Conservation (phyloP, 179 eudicot species). For the Spinacia oleracea region DNA sequence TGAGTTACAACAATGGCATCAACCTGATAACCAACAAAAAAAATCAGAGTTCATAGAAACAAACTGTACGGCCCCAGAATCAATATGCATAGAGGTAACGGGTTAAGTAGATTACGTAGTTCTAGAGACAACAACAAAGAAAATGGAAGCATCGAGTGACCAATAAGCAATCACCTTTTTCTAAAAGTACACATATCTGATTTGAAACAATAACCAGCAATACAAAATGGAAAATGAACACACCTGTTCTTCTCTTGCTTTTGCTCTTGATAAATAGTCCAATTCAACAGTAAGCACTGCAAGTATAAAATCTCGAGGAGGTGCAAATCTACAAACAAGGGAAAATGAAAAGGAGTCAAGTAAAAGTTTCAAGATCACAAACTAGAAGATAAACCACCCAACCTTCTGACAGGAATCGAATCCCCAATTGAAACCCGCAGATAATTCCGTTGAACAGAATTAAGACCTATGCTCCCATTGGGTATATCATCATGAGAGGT, state of each 20-base stretch:
- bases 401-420: slow-evolving; percentile 62
- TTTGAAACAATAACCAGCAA: not conserved
- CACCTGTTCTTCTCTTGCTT: slow-evolving; percentile 71
- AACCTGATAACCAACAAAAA: slow-evolving; percentile 42
- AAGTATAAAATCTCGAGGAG: slow-evolving; percentile 72
- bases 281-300: slow-evolving; percentile 82
- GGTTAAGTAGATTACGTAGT: slow-evolving; percentile 5
- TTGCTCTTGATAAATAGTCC: slow-evolving; percentile 70
- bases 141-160: not conserved
- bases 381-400: slow-evolving; percentile 2
- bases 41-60: slow-evolving; percentile 19
- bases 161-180: not conserved
- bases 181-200: not conserved
- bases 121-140: not conserved
- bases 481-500: slow-evolving; percentile 50
- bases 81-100: not conserved
- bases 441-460: slow-evolving; percentile 66
- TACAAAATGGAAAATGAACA: slow-evolving; percentile 3
- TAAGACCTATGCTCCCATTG: slow-evolving; percentile 50
- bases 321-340: slow-evolving; percentile 47
- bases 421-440: slow-evolving; percentile 80
- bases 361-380: not conserved
- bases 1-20: slow-evolving; percentile 76
- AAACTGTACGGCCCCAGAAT: not conserved
- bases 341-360: slow-evolving; percentile 7